These are phyloP conservation scores for Ustilago nuda DNA, from an alignment of 1,284 basidiomycete genomes.

Conservation along the genomic window DNA sequence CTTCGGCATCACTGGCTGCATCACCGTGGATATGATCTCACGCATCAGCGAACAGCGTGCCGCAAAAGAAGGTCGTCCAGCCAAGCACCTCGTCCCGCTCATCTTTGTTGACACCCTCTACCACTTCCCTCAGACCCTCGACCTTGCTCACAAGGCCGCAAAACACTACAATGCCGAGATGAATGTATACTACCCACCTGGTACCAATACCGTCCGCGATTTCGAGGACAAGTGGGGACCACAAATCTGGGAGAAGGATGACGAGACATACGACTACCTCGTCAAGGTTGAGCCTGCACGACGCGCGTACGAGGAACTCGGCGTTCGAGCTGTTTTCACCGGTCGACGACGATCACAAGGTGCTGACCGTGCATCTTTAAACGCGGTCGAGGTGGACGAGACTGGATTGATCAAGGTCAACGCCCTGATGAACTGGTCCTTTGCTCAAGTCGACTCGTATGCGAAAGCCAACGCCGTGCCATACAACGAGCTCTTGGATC, in stretches of 20 bases:
- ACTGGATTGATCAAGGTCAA: slow-evolving; percentile 95
- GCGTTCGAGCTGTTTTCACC: slow-evolving; percentile 90
- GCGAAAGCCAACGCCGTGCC: slow-evolving; percentile 86
- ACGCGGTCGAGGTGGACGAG: slow-evolving; percentile 89
- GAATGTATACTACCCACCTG: slow-evolving; percentile 83
- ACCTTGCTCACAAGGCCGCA: slow-evolving; percentile 83
- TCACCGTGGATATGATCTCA: slow-evolving; percentile 66
- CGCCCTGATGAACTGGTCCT: slow-evolving; percentile 90
- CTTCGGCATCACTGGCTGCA: slow-evolving; percentile 68
- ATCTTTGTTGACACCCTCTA: slow-evolving; percentile 84
- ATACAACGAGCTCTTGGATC: slow-evolving; percentile 85
- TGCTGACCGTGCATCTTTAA: slow-evolving; percentile 82
- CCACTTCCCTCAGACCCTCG: slow-evolving; percentile 93
- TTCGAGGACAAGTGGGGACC: slow-evolving; percentile 87
- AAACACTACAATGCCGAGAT: slow-evolving; percentile 80
- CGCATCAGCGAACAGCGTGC: slow-evolving; percentile 61
- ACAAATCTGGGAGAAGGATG: slow-evolving; percentile 88
- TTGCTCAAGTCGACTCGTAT: slow-evolving; percentile 86
- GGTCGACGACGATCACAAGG: slow-evolving; percentile 93
- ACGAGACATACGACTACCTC: slow-evolving; percentile 87
- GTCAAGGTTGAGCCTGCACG: slow-evolving; percentile 97
- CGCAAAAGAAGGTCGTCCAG: slow-evolving; percentile 28
- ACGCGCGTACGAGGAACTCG: slow-evolving; percentile 84
- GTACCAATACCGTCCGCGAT: slow-evolving; percentile 77
- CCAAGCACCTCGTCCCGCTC: slow-evolving; percentile 66